phyloP scores from a whole-genome alignment of 495 filamentous ascomycete species.

The Podospora appendiculata region DNA sequence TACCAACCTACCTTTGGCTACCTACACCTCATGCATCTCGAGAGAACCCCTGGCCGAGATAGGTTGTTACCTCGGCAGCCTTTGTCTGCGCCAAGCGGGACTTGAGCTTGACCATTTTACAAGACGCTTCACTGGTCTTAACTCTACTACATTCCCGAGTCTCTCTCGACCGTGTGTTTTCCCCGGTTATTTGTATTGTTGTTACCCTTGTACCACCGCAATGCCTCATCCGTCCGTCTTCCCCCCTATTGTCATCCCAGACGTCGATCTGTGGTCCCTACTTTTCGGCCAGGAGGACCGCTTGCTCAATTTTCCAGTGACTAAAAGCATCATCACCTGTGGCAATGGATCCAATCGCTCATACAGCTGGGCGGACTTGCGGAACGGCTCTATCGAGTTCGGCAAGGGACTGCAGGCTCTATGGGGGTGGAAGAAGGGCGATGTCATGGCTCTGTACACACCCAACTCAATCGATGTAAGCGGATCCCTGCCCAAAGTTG shows the following conservation, averaged over 20 bases:
- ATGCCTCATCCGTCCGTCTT: constrained; percentile 55
- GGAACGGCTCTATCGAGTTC: constrained; percentile 60
- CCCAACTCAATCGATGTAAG: constrained; percentile 56
- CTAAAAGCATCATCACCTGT: constrained; percentile 67
- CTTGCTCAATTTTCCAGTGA: constrained; percentile 7
- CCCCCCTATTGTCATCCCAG: constrained; percentile 52
- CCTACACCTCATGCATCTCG: too few species aligned
- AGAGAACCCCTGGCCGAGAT: too few species aligned
- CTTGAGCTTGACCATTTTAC: too few species aligned
- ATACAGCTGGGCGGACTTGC: constrained; percentile 67
- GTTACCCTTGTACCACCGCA: neutral
- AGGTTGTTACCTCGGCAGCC: too few species aligned
- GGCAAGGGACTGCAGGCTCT: constrained; percentile 64
- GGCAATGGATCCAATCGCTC: constrained; percentile 55
- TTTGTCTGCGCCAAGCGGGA: too few species aligned
- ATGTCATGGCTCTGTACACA: constrained; percentile 61
- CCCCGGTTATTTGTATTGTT: too few species aligned
- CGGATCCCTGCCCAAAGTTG: too few species aligned
- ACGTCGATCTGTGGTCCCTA: constrained; percentile 65
- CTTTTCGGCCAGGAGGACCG: constrained; percentile 42
- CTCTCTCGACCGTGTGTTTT: too few species aligned
- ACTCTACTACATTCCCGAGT: too few species aligned
- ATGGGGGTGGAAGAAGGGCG: constrained; percentile 76
- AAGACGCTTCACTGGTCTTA: too few species aligned
- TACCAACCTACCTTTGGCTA: too few species aligned